Conservation (phyloP, 805 yeast genomes). For the Candida silvicultrix region DNA sequence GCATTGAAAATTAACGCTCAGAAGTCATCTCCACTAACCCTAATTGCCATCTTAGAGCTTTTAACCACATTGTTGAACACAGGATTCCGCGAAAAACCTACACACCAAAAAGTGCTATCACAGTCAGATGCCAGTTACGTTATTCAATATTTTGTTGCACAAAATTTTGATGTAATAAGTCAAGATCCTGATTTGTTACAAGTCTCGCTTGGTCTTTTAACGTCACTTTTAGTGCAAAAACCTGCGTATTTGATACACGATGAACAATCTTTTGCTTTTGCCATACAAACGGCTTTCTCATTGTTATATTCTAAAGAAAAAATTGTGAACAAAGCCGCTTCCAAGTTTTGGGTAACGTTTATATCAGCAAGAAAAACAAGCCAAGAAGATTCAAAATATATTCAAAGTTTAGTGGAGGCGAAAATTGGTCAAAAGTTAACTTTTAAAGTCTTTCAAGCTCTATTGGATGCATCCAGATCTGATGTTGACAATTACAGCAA, state of each 20-base stretch:
- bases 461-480: slow-evolving; percentile 51
- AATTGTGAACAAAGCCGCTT: slow-evolving; percentile 40
- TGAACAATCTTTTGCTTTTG: slow-evolving; percentile 22
- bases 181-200: slow-evolving; percentile 58
- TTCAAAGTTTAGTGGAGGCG: slow-evolving; percentile 25
- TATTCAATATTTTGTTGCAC: slow-evolving; percentile 14
- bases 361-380: slow-evolving; percentile 41
- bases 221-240: slow-evolving; percentile 39
- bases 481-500: slow-evolving; percentile 53
- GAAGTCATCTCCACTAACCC: background rate
- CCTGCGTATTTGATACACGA: slow-evolving; percentile 42
- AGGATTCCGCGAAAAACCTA: slow-evolving; percentile 7
- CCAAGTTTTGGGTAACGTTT: slow-evolving; percentile 48
- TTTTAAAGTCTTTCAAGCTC: slow-evolving; percentile 31
- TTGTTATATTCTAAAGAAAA: slow-evolving; percentile 38
- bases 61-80: slow-evolving; percentile 12
- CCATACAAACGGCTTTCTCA: slow-evolving; percentile 22
- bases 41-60: slow-evolving; percentile 10
- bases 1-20: slow-evolving; percentile 25
- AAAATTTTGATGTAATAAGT: slow-evolving; percentile 22
- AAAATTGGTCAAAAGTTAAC: slow-evolving; percentile 25
- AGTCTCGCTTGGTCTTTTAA: slow-evolving; percentile 42
- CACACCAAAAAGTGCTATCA: slow-evolving; percentile 2
- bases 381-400: slow-evolving; percentile 31
- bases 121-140: slow-evolving; percentile 10